Conservation (phyloP, 2,329 filamentous ascomycete species). For the Paradendryphiella salina region DNA sequence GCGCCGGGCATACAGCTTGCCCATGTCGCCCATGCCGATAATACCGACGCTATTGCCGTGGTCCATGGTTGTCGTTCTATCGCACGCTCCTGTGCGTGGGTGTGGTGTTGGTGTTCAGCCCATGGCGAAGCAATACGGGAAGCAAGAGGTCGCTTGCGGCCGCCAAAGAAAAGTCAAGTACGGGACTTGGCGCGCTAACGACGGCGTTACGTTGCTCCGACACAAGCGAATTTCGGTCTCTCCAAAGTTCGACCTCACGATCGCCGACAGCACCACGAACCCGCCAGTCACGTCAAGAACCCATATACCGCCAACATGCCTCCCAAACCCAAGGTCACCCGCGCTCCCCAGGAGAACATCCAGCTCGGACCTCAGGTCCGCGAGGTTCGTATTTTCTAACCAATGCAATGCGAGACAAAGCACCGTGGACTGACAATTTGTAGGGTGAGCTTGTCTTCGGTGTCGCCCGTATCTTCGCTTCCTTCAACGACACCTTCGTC, state of each 20-base stretch:
- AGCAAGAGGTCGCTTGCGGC: constrained; percentile 11
- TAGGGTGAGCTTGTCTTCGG: constrained; percentile 95
- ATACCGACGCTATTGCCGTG: constrained; percentile 77
- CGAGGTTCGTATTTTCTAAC: constrained; percentile 61
- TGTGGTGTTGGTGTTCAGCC: constrained; percentile 34
- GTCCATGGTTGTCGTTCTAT: constrained; percentile 55
- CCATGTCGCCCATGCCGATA: constrained; percentile 99
- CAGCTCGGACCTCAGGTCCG: constrained; percentile 88
- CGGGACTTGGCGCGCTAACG: constrained; percentile 17
- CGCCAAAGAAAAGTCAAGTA: constrained; percentile 27
- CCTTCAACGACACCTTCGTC: constrained; percentile 68
- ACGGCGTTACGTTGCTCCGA: constrained; percentile 18
- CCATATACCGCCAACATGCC: constrained; percentile 64
- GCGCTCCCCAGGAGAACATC: constrained; percentile 90
- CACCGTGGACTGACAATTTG: constrained; percentile 24
- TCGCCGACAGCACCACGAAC: constrained; percentile 28
- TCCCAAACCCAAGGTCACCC: constrained; percentile 82
- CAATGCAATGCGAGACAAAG: constrained; percentile 4
- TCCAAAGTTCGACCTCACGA: constrained; percentile 28
- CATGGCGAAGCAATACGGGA: constrained; percentile 28
- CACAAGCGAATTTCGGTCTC: constrained; percentile 21
- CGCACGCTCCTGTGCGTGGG: constrained; percentile 27
- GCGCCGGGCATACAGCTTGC: constrained; percentile 92
- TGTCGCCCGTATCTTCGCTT: constrained; percentile 97
- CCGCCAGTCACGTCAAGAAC: constrained; percentile 34